A percentile compares a stretch with the other conserved stretches of the same genome.
Evolutionary conservation across 352 stramenopile species (phyloP).

Genomic region (Thraustotheca clavata): DNA sequence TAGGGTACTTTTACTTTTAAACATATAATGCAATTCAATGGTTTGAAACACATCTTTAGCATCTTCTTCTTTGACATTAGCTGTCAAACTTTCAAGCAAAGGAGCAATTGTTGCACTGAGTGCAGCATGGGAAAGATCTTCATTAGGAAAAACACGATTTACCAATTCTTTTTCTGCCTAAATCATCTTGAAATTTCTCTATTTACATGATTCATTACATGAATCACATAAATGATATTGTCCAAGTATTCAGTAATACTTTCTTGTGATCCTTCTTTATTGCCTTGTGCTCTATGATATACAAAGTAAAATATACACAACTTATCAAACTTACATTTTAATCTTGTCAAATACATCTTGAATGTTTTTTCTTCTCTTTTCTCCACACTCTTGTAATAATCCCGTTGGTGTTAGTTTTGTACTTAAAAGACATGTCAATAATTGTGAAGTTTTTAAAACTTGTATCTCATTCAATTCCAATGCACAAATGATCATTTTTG

Average conservation of each 20-base stretch:
- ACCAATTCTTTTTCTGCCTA: conserved; percentile 48
- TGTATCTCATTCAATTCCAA: conserved; percentile 43
- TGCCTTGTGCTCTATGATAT: not conserved
- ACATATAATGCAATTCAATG: conserved; percentile 19
- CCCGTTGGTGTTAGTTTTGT: conserved; percentile 42
- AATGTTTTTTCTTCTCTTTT: conserved; percentile 53
- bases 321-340: not conserved
- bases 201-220: not conserved
- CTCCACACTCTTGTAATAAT: conserved; percentile 53
- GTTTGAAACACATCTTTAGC: conserved; percentile 7
- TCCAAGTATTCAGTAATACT: conserved; percentile 4
- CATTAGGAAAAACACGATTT: conserved; percentile 39
- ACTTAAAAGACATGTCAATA: conserved; percentile 53
- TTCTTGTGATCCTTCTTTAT: not conserved
- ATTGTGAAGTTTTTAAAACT: conserved; percentile 39
- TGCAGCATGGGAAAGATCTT: conserved; percentile 52
- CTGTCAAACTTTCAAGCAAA: conserved; percentile 49
- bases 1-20: conserved; percentile 14
- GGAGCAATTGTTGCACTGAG: conserved; percentile 45
- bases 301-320: not conserved
- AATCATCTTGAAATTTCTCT: conserved; percentile 22
- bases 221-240: conserved; percentile 7
- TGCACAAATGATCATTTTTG: too few relatives aligned
- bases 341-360: conserved; percentile 28
- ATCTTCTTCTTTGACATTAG: conserved; percentile 27